A percentile compares a stretch with the other conserved stretches of the same genome.
Evolutionary conservation across 2,329 filamentous ascomycete species (phyloP).

Genomic region (Chaetomium sp.): DNA sequence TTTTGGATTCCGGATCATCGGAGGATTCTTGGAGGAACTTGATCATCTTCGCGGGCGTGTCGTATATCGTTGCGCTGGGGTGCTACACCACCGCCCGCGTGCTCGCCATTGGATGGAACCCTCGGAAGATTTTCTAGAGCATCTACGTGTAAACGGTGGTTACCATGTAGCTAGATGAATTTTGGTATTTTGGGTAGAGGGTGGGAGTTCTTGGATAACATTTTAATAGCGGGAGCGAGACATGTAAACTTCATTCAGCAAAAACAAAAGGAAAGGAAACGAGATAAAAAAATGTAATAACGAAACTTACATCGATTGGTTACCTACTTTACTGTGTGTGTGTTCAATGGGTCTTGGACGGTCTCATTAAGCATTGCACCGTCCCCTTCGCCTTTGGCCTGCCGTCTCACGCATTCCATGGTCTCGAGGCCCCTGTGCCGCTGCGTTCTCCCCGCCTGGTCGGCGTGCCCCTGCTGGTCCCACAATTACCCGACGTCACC

Average conservation of each 20-base stretch:
- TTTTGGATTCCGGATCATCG: constrained; percentile 39
- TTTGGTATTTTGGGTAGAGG: neutral
- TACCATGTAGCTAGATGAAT: neutral
- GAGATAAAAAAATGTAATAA: neutral
- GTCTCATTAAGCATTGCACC: neutral
- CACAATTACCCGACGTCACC: constrained; percentile 26
- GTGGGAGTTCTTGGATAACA: neutral
- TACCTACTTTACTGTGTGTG: neutral
- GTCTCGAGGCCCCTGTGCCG: too few species aligned
- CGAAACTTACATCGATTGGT: neutral
- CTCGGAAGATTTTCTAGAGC: constrained; percentile 36
- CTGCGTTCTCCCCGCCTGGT: neutral
- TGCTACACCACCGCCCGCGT: constrained; percentile 43
- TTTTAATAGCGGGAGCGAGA: neutral
- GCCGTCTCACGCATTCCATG: neutral
- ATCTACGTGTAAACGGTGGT: neutral
- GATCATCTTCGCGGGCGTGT: constrained; percentile 45
- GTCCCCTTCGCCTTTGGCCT: neutral
- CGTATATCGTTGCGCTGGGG: constrained; percentile 40
- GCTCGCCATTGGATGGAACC: constrained; percentile 43
- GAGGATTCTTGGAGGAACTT: constrained; percentile 43
- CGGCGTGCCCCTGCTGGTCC: neutral
- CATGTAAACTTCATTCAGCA: neutral
- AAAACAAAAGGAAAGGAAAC: neutral
- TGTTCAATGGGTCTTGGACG: neutral